These are phyloP conservation scores for Linderniella brevidens DNA, from an alignment of 257 asterid genomes.

Conservation along the genomic window DNA sequence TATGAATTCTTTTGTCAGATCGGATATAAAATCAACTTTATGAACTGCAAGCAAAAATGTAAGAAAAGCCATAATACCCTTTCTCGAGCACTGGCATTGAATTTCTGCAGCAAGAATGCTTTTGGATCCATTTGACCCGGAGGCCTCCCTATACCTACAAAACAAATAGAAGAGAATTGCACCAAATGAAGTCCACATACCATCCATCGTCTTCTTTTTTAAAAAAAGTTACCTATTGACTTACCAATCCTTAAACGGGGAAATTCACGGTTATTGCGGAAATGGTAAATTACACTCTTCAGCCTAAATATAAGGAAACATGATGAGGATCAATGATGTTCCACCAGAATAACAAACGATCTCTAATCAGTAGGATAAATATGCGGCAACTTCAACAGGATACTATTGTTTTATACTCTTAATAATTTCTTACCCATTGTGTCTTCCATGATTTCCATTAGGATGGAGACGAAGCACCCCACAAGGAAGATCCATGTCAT, in stretches of 20 bases:
- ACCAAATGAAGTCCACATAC: neutral
- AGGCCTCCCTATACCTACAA: slow-evolving; percentile 82
- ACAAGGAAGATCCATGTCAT: slow-evolving; percentile 88
- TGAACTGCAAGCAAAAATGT: neutral
- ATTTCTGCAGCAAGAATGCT: slow-evolving; percentile 83
- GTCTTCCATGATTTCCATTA: slow-evolving; percentile 65
- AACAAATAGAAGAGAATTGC: slow-evolving; percentile 9
- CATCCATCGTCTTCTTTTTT: no score
- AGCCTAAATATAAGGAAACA: slow-evolving; percentile 27
- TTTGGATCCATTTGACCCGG: slow-evolving; percentile 98
- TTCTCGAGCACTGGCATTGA: slow-evolving; percentile 61
- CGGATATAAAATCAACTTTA: no score
- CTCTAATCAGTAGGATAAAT: neutral
- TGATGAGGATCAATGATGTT: slow-evolving; percentile 1
- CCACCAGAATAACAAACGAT: neutral
- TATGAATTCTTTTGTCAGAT: no score
- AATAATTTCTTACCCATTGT: slow-evolving; percentile 51
- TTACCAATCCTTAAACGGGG: slow-evolving; percentile 91
- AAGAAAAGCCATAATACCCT: slow-evolving; percentile 33
- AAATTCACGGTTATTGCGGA: slow-evolving; percentile 66
- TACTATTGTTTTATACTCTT: no score
- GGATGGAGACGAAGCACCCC: slow-evolving; percentile 90
- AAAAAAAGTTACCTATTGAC: slow-evolving; percentile 16
- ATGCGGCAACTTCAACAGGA: neutral
- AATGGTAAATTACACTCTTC: slow-evolving; percentile 64